A percentile compares a stretch with the other conserved stretches of the same genome.
Conservation (phyloP, 352 stramenopile species). For the Pythium sp. region DNA sequence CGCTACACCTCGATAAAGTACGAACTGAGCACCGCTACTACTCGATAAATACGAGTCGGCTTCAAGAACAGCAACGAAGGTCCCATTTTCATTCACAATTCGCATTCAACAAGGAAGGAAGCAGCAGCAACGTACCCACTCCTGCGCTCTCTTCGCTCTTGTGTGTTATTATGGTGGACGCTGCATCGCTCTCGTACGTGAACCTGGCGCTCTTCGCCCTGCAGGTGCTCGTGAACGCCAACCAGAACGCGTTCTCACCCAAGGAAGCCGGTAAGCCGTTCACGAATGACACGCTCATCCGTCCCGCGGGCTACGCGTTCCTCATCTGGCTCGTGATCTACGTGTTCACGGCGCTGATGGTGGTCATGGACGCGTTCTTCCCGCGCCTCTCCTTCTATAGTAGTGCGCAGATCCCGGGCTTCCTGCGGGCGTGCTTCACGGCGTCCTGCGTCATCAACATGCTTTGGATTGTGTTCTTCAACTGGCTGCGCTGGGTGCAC, state of each 20-base stretch:
- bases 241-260: slow-evolving; percentile 31
- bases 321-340: slow-evolving; percentile 29
- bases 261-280: slow-evolving; percentile 20
- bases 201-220: slow-evolving; percentile 54
- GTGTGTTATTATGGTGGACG: background rate
- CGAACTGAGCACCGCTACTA: too few species aligned
- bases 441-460: slow-evolving; percentile 19
- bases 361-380: slow-evolving; percentile 21
- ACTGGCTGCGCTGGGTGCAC: slow-evolving; percentile 30
- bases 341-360: slow-evolving; percentile 18
- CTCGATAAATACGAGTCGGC: too few species aligned
- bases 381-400: slow-evolving; percentile 19
- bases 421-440: slow-evolving; percentile 21
- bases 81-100: too few species aligned
- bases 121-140: too few species aligned
- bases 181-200: slow-evolving; percentile 30
- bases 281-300: slow-evolving; percentile 10
- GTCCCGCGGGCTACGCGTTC: slow-evolving; percentile 17
- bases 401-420: slow-evolving; percentile 1
- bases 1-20: too few species aligned
- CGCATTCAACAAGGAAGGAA: too few species aligned
- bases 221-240: slow-evolving; percentile 41
- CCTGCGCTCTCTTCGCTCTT: too few species aligned
- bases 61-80: too few species aligned
- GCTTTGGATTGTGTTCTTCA: slow-evolving; percentile 20